phyloP scores from a whole-genome alignment of 805 yeast species.

The Wickerhamiella azyma region DNA sequence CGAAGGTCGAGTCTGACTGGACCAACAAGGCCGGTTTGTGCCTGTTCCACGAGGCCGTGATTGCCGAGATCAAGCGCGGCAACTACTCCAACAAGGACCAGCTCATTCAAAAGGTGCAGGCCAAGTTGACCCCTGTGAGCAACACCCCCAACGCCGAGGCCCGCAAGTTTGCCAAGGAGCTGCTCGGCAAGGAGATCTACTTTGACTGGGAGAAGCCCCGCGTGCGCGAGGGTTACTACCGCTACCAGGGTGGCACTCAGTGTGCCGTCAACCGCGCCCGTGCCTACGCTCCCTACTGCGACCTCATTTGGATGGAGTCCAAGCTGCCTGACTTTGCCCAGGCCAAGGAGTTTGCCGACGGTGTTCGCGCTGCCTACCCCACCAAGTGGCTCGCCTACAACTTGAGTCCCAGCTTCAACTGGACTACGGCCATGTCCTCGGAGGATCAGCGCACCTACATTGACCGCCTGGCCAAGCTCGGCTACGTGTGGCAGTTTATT shows the following conservation, averaged over 20 bases:
- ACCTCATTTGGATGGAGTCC: slow-evolving; percentile 96
- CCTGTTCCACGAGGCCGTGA: slow-evolving; percentile 82
- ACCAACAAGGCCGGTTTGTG: slow-evolving; percentile 65
- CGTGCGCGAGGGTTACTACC: slow-evolving; percentile 93
- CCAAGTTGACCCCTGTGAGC: slow-evolving; percentile 60
- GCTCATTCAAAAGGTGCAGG: slow-evolving; percentile 50
- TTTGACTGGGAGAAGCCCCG: slow-evolving; percentile 94
- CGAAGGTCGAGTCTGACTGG: slow-evolving; percentile 72
- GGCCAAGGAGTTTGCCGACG: slow-evolving; percentile 89
- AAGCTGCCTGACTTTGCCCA: slow-evolving; percentile 86
- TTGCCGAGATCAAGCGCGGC: slow-evolving; percentile 60
- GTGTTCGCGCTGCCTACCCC: slow-evolving; percentile 70
- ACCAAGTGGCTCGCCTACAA: slow-evolving; percentile 94
- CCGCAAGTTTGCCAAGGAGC: slow-evolving; percentile 53
- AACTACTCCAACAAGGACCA: slow-evolving; percentile 44
- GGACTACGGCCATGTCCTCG: slow-evolving; percentile 86
- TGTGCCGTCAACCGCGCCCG: slow-evolving; percentile 96
- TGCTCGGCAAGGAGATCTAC: slow-evolving; percentile 69
- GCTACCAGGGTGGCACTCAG: slow-evolving; percentile 91
- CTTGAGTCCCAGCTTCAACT: slow-evolving; percentile 93
- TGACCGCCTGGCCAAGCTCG: slow-evolving; percentile 69
- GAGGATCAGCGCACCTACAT: slow-evolving; percentile 86
- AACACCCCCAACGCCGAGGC: slow-evolving; percentile 71
- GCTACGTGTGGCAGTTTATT: slow-evolving; percentile 95
- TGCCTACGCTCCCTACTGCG: slow-evolving; percentile 89